Evolutionary conservation across 495 filamentous ascomycete species (phyloP), one percentile per base, ranked within the genome.

Genomic region (Aspergillus coremiiformis): DNA sequence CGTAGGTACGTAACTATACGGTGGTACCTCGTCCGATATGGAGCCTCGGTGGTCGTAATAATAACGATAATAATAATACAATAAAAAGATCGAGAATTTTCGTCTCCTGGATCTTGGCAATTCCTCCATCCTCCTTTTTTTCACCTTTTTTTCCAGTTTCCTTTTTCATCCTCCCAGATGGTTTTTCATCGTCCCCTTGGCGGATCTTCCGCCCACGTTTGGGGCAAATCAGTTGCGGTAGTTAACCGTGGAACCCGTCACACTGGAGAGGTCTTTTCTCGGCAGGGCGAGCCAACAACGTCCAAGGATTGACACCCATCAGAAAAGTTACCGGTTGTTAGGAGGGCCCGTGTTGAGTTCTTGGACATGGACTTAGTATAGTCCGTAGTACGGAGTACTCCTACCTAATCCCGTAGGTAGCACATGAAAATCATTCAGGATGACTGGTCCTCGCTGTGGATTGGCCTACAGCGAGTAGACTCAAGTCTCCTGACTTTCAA

Each of bases 301-400:
- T 55, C 53, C 50, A 39, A 42, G 53, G 53, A 47, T 55, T n/a
- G 53, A 55, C 53, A 47, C 42, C 39, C 8, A 15, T 12, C 11
- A 20, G n/a, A n/a, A 37, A 30, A 24, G 23, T 30, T 32, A 32
- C 39, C 27, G 53, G 51, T 51, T 45, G 53, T 51, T 47, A 55
- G 53, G 53, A 45, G 52, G 19, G n/a, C 33, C 33, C 33, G n/a
- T 11, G 33, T 19, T 37, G 33, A 17, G 32, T n/a, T 24, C 21
- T 39, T 23, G 22, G 9, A n/a, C n/a, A n/a, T n/a, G n/a, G n/a
- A n/a, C n/a, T n/a, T n/a, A n/a, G n/a, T n/a, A n/a, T n/a, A n/a
- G n/a, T n/a, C n/a, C n/a, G n/a, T n/a, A n/a, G 24, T 27, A 8
- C 4, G 24, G 24, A 27, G 4, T 15, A 32, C 33, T 37, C 39